phyloP scores from a whole-genome alignment of 306 rosid species.

The Biancaea sappan region DNA sequence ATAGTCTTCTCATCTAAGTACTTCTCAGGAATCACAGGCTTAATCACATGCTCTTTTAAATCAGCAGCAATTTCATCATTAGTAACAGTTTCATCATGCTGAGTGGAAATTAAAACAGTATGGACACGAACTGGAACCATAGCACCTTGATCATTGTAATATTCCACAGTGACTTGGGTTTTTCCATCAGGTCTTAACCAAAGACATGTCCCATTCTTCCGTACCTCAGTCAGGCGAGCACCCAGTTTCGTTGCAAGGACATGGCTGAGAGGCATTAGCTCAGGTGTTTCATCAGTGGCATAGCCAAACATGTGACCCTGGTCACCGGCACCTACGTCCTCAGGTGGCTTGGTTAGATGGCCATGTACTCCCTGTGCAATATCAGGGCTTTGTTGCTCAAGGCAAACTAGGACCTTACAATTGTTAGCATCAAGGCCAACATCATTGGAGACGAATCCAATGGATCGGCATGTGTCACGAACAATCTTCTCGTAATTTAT shows the following conservation, averaged over 20 bases:
- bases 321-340: constrained; percentile 71
- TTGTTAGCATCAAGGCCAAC: constrained; percentile 70
- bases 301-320: constrained; percentile 78
- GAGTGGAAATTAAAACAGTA: constrained; percentile 66
- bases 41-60: constrained; percentile 64
- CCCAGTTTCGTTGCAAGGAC: constrained; percentile 70
- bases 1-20: constrained; percentile 71
- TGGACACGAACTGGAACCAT: constrained; percentile 64
- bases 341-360: constrained; percentile 59
- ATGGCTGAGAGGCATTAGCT: constrained; percentile 73
- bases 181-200: constrained; percentile 75
- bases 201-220: constrained; percentile 60
- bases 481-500: constrained; percentile 67
- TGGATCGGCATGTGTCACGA: constrained; percentile 51
- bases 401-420: constrained; percentile 60
- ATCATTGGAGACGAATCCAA: constrained; percentile 55
- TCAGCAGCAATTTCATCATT: constrained; percentile 70
- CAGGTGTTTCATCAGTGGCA: constrained; percentile 66
- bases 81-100: constrained; percentile 71
- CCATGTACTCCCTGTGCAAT: constrained; percentile 68
- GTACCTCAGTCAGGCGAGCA: constrained; percentile 62
- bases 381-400: constrained; percentile 70
- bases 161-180: constrained; percentile 69
- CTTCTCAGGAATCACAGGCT: constrained; percentile 62
- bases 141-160: constrained; percentile 63